Conservation (phyloP, 2,329 filamentous ascomycete genomes). For the Grosmannia serpens region DNA sequence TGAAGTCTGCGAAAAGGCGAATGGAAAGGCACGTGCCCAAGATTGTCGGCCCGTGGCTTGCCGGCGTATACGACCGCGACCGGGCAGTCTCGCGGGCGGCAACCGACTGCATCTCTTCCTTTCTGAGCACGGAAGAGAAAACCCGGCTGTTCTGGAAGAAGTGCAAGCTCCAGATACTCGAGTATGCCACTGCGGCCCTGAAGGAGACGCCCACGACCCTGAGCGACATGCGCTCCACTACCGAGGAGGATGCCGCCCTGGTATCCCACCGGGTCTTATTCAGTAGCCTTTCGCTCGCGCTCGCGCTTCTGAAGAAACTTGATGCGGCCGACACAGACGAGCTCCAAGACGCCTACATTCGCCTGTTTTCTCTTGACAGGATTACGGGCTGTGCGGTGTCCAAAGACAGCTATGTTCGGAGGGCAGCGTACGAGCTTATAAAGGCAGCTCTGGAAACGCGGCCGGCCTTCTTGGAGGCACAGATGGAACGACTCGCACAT, state of each 20-base stretch:
- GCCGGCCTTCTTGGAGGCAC: conserved; percentile 33
- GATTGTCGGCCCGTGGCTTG: conserved; percentile 81
- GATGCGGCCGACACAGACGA: conserved; percentile 44
- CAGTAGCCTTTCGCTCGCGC: conserved; percentile 41
- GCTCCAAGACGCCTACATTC: conserved; percentile 49
- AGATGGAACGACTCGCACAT: conserved; percentile 40
- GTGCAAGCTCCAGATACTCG: conserved; percentile 69
- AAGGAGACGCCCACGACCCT: conserved; percentile 71
- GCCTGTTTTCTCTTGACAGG: conserved; percentile 52
- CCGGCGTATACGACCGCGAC: conserved; percentile 80
- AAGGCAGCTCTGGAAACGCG: conserved; percentile 34
- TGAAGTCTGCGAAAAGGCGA: conserved; percentile 61
- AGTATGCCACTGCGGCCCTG: conserved; percentile 70
- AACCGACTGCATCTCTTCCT: conserved; percentile 59
- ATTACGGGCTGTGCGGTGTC: conserved; percentile 58
- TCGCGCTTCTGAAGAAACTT: conserved; percentile 39
- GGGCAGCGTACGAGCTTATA: conserved; percentile 39
- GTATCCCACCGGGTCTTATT: conserved; percentile 71
- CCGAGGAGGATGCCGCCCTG: conserved; percentile 68
- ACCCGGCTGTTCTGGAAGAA: conserved; percentile 63
- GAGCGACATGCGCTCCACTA: conserved; percentile 81
- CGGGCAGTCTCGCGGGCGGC: conserved; percentile 65
- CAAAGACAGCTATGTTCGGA: conserved; percentile 42
- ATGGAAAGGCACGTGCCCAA: conserved; percentile 70
- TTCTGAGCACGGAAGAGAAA: conserved; percentile 75